phyloP scores from a whole-genome alignment of 305 asterid species.

The Fraxinus platypoda region DNA sequence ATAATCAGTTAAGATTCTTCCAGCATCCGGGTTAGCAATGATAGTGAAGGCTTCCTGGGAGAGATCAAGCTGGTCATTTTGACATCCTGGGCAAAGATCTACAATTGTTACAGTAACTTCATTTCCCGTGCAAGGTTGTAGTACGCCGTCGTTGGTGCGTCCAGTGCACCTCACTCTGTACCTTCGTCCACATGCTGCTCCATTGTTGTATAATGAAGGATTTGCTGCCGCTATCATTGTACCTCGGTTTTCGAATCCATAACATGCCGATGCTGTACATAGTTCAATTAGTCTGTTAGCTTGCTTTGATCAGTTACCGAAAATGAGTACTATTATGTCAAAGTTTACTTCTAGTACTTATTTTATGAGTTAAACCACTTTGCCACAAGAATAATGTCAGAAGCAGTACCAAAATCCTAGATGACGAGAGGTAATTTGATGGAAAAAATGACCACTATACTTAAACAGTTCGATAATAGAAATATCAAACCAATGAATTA shows the following conservation, averaged over 20 bases:
- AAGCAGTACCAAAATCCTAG: background rate
- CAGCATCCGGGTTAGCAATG: slow-evolving; percentile 33
- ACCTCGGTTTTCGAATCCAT: slow-evolving; percentile 19
- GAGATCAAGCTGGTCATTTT: slow-evolving; percentile 32
- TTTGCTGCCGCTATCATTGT: slow-evolving; percentile 36
- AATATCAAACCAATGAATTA: too few species aligned
- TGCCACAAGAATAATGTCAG: background rate
- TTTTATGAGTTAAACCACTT: too few species aligned
- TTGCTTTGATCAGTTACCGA: background rate
- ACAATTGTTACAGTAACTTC: slow-evolving; percentile 24
- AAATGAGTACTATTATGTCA: too few species aligned
- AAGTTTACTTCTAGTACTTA: too few species aligned
- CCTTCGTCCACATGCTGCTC: slow-evolving; percentile 29
- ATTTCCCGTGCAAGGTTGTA: slow-evolving; percentile 23
- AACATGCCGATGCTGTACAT: slow-evolving; percentile 34
- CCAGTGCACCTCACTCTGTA: slow-evolving; percentile 30
- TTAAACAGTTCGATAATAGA: too few species aligned
- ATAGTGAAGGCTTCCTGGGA: slow-evolving; percentile 33
- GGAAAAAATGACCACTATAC: too few species aligned
- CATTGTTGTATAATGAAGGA: slow-evolving; percentile 21
- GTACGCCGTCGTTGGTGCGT: slow-evolving; percentile 15
- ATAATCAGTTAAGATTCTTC: slow-evolving; percentile 30
- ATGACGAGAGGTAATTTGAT: too few species aligned
- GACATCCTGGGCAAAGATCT: slow-evolving; percentile 38
- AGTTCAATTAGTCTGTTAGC: background rate